Conservation (phyloP, 202 grass and related monocot genomes). For the Panicum hallii region DNA sequence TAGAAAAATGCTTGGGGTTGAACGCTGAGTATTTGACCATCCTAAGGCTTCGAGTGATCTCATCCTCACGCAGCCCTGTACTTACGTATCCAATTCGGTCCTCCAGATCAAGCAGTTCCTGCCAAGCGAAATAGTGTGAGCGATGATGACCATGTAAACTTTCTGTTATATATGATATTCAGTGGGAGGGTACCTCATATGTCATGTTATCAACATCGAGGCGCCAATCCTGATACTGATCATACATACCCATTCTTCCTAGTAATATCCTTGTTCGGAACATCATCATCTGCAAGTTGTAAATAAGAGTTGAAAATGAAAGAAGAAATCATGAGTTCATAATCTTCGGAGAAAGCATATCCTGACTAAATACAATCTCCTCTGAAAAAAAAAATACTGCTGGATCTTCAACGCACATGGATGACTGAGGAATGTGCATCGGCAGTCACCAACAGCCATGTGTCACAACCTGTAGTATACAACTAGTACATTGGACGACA, state of each 20-base stretch:
- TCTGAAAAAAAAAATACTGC: not conserved
- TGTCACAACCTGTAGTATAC: not conserved
- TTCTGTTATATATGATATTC: not conserved
- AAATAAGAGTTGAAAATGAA: not conserved
- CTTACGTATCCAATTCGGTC: conserved; percentile 90
- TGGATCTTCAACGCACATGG: not conserved
- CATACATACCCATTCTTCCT: conserved; percentile 73
- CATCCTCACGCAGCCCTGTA: conserved; percentile 83
- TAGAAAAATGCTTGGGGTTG: conserved; percentile 57
- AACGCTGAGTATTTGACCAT: conserved; percentile 64
- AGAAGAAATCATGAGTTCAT: not conserved
- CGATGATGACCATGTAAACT: not conserved
- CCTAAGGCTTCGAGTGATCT: conserved; percentile 59
- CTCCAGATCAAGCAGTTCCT: conserved; percentile 84
- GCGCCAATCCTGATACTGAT: conserved; percentile 76
- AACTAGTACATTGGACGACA: not conserved
- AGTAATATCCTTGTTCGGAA: conserved; percentile 73
- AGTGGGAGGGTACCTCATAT: conserved; percentile 63
- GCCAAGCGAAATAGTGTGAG: conserved; percentile 20
- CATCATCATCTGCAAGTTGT: conserved; percentile 82
- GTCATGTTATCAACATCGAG: conserved; percentile 95
- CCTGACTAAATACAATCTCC: not conserved
- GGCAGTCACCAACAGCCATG: conserved; percentile 2
- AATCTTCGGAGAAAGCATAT: not conserved
- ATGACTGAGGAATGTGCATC: not conserved